Evolutionary conservation across 495 filamentous ascomycete genomes (phyloP).

Genomic region (Lasiosphaeria hispida): DNA sequence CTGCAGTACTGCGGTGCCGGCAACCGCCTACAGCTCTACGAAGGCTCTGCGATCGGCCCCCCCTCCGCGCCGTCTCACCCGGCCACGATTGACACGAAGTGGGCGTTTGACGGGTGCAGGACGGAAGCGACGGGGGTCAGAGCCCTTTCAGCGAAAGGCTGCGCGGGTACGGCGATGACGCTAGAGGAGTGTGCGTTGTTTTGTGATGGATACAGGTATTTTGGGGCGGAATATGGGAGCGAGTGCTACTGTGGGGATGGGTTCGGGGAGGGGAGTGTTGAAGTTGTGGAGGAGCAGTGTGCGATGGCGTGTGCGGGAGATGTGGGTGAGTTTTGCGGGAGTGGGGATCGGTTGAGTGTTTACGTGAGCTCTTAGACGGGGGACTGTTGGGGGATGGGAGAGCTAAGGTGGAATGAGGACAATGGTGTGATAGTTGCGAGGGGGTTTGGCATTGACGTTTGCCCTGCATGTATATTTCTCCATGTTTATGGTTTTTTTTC

Average conservation of each 20-base stretch:
- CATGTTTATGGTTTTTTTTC: too few relatives aligned
- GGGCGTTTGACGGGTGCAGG: constrained; percentile 20
- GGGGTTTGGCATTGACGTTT: too few relatives aligned
- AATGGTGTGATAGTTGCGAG: too few relatives aligned
- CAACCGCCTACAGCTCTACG: constrained; percentile 41
- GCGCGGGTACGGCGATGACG: not conserved
- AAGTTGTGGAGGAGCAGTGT: constrained; percentile 8
- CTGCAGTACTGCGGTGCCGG: constrained; percentile 42
- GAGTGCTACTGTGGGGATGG: constrained; percentile 8
- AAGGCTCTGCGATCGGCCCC: constrained; percentile 13
- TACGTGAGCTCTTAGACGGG: not conserved
- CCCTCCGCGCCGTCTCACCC: constrained; percentile 22
- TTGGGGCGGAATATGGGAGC: not conserved
- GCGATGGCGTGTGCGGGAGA: not conserved
- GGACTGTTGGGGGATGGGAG: not conserved
- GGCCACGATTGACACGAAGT: constrained; percentile 25
- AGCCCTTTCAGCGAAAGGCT: not conserved
- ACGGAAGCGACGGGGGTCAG: constrained; percentile 1
- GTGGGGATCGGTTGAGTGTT: constrained; percentile 5
- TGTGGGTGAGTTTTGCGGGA: constrained; percentile 1
- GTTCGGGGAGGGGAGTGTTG: not conserved
- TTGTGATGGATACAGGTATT: constrained; percentile 1
- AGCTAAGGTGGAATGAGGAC: too few relatives aligned
- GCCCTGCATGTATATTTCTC: too few relatives aligned
- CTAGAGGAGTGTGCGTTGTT: not conserved